phyloP scores from a whole-genome alignment of 495 filamentous ascomycete species.

The Achaetomiella virescens region DNA sequence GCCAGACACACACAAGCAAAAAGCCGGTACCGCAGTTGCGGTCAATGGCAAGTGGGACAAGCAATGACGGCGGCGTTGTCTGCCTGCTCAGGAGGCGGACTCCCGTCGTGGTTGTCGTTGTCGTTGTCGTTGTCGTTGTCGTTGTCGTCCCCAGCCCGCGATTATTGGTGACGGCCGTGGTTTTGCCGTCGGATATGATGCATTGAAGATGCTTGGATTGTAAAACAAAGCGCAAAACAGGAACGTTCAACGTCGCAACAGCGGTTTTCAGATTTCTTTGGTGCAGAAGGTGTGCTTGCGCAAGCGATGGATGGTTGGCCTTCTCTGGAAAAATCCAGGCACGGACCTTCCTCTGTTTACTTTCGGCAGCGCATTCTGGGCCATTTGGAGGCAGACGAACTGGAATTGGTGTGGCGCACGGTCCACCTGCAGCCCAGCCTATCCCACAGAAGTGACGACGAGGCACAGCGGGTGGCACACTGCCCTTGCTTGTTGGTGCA shows the following conservation, averaged over 20 bases:
- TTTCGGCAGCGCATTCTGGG: slow-evolving; percentile 15
- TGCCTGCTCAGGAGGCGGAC: background rate
- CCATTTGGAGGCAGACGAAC: slow-evolving; percentile 9
- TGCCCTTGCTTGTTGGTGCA: background rate
- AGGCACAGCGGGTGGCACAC: background rate
- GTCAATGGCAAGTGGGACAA: slow-evolving; percentile 7
- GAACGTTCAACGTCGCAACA: background rate
- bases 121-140: no score
- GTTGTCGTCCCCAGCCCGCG: slow-evolving; percentile 11
- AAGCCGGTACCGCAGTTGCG: slow-evolving; percentile 3
- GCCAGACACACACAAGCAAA: slow-evolving; percentile 18
- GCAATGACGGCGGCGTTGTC: background rate
- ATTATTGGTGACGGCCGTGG: background rate
- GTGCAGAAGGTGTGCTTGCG: background rate
- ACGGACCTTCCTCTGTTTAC: slow-evolving; percentile 26
- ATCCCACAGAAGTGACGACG: slow-evolving; percentile 2
- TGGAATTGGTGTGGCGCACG: slow-evolving; percentile 9
- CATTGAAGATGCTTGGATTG: slow-evolving; percentile 1
- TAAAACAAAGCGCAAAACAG: no score
- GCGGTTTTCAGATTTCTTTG: slow-evolving; percentile 10
- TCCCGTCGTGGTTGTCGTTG: background rate
- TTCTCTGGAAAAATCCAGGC: slow-evolving; percentile 15
- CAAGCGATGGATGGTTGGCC: slow-evolving; percentile 10
- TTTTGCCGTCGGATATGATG: slow-evolving; percentile 10
- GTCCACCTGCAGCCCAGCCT: slow-evolving; percentile 8